These are phyloP conservation scores for Fragaria vesca DNA, from an alignment of 306 rosid species.

Conservation along the genomic window DNA sequence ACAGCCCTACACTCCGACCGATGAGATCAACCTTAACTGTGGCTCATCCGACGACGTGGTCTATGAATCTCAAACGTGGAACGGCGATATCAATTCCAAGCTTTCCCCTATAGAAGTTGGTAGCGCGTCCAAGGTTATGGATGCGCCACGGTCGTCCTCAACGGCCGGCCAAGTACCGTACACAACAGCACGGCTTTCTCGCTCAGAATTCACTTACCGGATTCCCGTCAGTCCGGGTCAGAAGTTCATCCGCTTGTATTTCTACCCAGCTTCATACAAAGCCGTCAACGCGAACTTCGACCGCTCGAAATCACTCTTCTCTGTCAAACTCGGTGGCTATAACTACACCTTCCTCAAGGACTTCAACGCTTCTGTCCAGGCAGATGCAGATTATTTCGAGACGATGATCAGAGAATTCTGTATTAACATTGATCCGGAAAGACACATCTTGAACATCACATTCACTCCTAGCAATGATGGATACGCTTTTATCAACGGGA, in stretches of 20 bases:
- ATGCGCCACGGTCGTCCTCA: neutral
- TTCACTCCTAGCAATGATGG: conserved; percentile 39
- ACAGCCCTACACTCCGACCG: neutral
- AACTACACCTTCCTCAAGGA: conserved; percentile 19
- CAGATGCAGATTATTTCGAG: neutral
- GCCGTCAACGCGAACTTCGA: neutral
- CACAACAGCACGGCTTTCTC: conserved; percentile 1
- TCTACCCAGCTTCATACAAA: neutral
- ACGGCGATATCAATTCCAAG: conserved; percentile 2
- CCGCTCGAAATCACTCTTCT: conserved; percentile 12
- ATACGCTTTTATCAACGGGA: conserved; percentile 65
- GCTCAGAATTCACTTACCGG: conserved; percentile 11
- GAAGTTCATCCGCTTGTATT: conserved; percentile 21
- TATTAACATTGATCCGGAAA: conserved; percentile 9
- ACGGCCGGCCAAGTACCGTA: neutral
- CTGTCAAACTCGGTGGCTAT: neutral
- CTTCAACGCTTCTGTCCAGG: conserved; percentile 13
- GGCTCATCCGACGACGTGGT: neutral
- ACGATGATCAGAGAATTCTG: neutral
- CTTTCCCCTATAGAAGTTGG: neutral
- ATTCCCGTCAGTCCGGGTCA: conserved; percentile 5
- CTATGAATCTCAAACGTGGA: neutral
- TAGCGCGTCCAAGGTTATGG: neutral
- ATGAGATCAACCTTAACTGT: conserved; percentile 5
- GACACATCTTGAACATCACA: conserved; percentile 33